Percentiles rank a stretch among this genome's conserved stretches.
Conservation (phyloP, 495 filamentous ascomycete genomes). For the Lophium mytilinum region DNA sequence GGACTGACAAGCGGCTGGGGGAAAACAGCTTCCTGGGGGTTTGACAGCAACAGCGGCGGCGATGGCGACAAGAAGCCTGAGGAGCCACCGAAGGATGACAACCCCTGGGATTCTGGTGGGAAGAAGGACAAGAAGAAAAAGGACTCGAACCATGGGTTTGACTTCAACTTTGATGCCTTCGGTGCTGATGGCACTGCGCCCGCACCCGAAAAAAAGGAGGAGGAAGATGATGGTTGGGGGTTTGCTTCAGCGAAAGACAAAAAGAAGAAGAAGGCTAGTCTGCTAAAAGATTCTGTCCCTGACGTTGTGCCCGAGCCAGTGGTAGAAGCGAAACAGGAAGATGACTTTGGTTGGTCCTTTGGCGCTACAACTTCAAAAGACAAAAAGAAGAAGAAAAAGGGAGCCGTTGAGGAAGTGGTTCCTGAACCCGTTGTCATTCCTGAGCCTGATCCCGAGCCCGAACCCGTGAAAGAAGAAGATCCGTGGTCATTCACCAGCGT, state of each 20-base stretch:
- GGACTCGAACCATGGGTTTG: slow-evolving; percentile 5
- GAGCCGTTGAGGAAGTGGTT: background rate
- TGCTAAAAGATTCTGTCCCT: slow-evolving; percentile 24
- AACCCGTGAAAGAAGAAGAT: background rate
- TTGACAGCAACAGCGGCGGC: slow-evolving; percentile 5
- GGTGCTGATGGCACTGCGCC: background rate
- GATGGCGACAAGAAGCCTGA: slow-evolving; percentile 3
- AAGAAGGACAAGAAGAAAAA: slow-evolving; percentile 30
- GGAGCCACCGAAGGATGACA: slow-evolving; percentile 12
- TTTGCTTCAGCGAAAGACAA: background rate
- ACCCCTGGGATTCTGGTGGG: slow-evolving; percentile 17
- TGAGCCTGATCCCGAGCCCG: background rate
- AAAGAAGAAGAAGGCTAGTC: slow-evolving; percentile 6
- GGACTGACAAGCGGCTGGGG: slow-evolving; percentile 7
- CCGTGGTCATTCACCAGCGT: background rate
- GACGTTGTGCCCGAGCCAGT: slow-evolving; percentile 32
- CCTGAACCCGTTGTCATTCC: background rate
- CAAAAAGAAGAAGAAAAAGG: slow-evolving; percentile 18
- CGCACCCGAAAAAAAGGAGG: slow-evolving; percentile 9
- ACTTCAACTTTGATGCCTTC: slow-evolving; percentile 22
- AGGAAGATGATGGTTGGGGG: background rate
- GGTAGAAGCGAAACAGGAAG: slow-evolving; percentile 13
- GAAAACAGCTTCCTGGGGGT: slow-evolving; percentile 15
- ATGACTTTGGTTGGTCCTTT: slow-evolving; percentile 11
- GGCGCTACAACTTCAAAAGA: slow-evolving; percentile 4